Percentiles rank a stretch among this genome's conserved stretches.
Evolutionary conservation across 192 early-diverging fungal species (phyloP).

Genomic region (Linnemannia hyalina): DNA sequence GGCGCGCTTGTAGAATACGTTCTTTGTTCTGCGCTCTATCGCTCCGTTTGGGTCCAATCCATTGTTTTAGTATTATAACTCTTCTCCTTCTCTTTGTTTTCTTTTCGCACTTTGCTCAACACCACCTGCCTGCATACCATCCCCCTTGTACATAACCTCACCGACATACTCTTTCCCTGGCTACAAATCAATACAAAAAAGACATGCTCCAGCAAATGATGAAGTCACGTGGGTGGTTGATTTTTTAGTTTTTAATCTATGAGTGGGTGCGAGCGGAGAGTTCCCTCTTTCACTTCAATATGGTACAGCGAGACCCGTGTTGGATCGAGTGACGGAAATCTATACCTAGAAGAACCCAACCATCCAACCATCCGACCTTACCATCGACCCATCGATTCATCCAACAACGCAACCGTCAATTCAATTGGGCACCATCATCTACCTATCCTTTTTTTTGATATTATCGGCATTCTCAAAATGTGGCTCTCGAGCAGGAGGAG

Average conservation of each 20-base stretch:
- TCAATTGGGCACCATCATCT: background rate
- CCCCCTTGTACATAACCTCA: background rate
- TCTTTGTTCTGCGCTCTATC: background rate
- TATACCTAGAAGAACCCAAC: background rate
- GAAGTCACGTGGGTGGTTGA: slow-evolving; percentile 1
- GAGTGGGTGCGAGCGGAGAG: background rate
- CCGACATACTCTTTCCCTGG: background rate
- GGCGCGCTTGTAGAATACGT: background rate
- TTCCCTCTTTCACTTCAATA: slow-evolving; percentile 54
- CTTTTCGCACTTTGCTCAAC: background rate
- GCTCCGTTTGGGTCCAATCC: background rate
- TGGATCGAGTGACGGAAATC: slow-evolving; percentile 16
- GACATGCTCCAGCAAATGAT: background rate
- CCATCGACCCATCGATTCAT: slow-evolving; percentile 17
- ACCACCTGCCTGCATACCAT: background rate
- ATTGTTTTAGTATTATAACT: background rate
- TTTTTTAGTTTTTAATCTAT: slow-evolving; percentile 28
- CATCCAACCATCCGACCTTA: slow-evolving; percentile 37
- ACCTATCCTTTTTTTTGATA: background rate
- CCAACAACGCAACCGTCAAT: background rate
- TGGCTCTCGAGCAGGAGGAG: background rate
- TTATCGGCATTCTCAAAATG: background rate
- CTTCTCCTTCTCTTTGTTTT: background rate
- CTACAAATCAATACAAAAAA: background rate
- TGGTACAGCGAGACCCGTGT: slow-evolving; percentile 26